Conservation (phyloP, 2,329 filamentous ascomycete species). For the Trichoderma sp. region DNA sequence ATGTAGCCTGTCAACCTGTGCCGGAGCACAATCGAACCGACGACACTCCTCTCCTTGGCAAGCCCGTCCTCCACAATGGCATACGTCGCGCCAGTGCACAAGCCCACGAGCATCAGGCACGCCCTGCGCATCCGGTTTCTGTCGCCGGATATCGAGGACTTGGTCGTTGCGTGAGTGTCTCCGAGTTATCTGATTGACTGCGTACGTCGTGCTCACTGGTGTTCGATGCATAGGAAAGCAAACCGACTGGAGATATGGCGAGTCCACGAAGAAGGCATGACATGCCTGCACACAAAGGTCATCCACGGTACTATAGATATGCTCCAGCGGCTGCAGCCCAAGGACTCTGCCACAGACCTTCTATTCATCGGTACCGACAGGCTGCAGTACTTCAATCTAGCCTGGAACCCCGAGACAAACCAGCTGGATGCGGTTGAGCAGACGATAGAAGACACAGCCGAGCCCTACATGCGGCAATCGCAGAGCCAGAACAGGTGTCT, state of each 20-base stretch:
- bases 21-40: slow-evolving; percentile 29
- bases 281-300: slow-evolving; percentile 66
- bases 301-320: slow-evolving; percentile 87
- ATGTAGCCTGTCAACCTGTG: slow-evolving; percentile 38
- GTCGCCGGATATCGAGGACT: slow-evolving; percentile 71
- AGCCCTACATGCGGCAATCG: slow-evolving; percentile 70
- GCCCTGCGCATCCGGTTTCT: slow-evolving; percentile 80
- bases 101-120: slow-evolving; percentile 87
- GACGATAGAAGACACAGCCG: slow-evolving; percentile 55
- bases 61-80: slow-evolving; percentile 63
- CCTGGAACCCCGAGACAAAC: slow-evolving; percentile 68
- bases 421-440: slow-evolving; percentile 56
- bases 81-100: slow-evolving; percentile 91
- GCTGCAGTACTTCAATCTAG: slow-evolving; percentile 86
- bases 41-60: neutral
- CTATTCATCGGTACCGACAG: slow-evolving; percentile 91
- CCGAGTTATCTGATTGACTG: neutral
- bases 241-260: slow-evolving; percentile 86
- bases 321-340: slow-evolving; percentile 76
- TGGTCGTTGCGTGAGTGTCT: slow-evolving; percentile 78
- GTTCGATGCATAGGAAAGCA: slow-evolving; percentile 63
- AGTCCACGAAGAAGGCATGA: slow-evolving; percentile 64
- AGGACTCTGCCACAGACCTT: slow-evolving; percentile 74
- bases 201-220: neutral
- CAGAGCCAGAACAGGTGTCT: slow-evolving; percentile 82